Percentiles rank a stretch among this genome's conserved stretches.
Conservation (phyloP, 129 eudicot genomes). For the Helichrysum umbraculigerum region DNA sequence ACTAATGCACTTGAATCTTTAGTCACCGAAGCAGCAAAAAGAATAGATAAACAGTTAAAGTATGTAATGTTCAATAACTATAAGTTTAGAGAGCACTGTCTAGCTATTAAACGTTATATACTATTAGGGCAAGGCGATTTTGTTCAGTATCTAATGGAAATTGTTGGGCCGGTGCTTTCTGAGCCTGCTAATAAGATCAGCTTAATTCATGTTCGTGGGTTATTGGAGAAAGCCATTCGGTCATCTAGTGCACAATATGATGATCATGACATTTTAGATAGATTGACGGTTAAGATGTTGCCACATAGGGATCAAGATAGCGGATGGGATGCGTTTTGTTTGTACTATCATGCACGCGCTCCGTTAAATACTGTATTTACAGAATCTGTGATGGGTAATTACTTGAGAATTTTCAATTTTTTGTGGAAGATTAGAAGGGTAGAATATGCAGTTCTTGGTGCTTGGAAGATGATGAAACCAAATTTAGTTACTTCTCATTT, state of each 20-base stretch:
- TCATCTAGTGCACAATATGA: constrained; percentile 91
- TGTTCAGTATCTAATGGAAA: constrained; percentile 85
- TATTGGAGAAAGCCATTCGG: constrained; percentile 71
- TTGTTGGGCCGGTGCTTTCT: constrained; percentile 67
- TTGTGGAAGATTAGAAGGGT: constrained; percentile 94
- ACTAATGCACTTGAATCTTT: constrained; percentile 82
- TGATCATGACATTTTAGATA: constrained; percentile 64
- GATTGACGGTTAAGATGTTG: constrained; percentile 90
- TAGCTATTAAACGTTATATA: constrained; percentile 81
- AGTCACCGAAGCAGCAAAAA: constrained; percentile 75
- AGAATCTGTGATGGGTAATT: constrained; percentile 74
- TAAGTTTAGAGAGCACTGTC: constrained; percentile 85
- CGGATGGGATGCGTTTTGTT: constrained; percentile 89
- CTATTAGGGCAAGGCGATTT: constrained; percentile 94
- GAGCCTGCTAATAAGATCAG: constrained; percentile 86
- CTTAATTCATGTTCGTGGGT: constrained; percentile 73
- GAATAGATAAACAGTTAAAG: constrained; percentile 77
- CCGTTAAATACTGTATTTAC: constrained; percentile 79
- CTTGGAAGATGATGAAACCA: constrained; percentile 91
- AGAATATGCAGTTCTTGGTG: constrained; percentile 76
- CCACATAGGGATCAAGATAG: constrained; percentile 68
- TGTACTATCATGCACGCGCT: constrained; percentile 71
- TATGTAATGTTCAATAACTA: constrained; percentile 60
- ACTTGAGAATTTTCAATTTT: constrained; percentile 74
- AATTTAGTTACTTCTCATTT: constrained; percentile 58